A percentile compares a stretch with the other conserved stretches of the same genome.
Evolutionary conservation across 805 yeast species (phyloP).

Genomic region (Candida bentonensis): DNA sequence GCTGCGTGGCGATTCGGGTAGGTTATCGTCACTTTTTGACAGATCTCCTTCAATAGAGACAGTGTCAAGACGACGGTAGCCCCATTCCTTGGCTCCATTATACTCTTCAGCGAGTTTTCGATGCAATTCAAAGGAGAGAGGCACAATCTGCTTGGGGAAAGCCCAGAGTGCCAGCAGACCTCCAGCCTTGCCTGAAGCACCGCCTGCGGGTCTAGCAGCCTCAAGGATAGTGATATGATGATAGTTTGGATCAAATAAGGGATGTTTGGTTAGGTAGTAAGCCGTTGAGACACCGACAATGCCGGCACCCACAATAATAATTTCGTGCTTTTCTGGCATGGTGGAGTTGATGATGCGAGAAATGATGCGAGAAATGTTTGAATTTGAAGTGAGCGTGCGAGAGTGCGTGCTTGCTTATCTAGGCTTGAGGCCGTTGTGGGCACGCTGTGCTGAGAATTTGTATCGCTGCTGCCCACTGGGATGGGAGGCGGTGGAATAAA

Average conservation of each 20-base stretch:
- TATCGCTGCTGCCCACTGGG: too few relatives aligned
- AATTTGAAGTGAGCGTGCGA: too few relatives aligned
- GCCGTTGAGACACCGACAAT: constrained; percentile 94
- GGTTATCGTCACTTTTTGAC: constrained; percentile 6
- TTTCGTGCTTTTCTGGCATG: background rate
- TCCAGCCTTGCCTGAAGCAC: constrained; percentile 96
- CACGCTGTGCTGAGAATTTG: background rate
- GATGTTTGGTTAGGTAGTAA: constrained; percentile 72
- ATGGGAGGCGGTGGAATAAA: too few relatives aligned
- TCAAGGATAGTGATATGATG: constrained; percentile 79
- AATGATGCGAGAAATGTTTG: background rate
- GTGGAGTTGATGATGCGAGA: background rate
- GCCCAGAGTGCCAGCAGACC: constrained; percentile 94
- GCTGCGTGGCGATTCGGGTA: constrained; percentile 11
- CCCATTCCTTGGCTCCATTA: constrained; percentile 85
- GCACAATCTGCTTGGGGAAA: constrained; percentile 88
- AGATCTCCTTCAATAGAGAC: constrained; percentile 80
- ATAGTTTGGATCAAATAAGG: constrained; percentile 54
- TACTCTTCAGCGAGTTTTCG: constrained; percentile 65
- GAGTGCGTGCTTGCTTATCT: too few relatives aligned
- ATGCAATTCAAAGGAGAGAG: constrained; percentile 74
- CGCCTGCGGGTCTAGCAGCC: constrained; percentile 88
- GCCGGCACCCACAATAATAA: constrained; percentile 46
- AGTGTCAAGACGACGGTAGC: constrained; percentile 77
- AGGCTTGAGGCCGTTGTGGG: background rate